Percentiles rank a stretch among this genome's conserved stretches.
phyloP scores from a whole-genome alignment of 179 eudicot genomes.

The Silene vulgaris region DNA sequence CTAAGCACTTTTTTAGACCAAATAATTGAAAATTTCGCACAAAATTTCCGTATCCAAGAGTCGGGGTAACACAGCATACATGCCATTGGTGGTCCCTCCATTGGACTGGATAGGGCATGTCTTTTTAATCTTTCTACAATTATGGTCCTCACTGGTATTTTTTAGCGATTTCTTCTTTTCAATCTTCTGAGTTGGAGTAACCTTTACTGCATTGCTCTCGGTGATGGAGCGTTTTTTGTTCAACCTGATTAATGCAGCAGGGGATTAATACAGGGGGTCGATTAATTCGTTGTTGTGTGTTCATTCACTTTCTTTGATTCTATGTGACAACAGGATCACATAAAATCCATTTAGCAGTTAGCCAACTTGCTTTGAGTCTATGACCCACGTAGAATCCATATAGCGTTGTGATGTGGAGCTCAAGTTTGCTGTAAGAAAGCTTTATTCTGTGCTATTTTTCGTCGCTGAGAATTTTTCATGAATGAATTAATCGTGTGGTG shows the following conservation, averaged over 20 bases:
- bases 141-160: not conserved
- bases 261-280: not conserved
- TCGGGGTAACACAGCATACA: constrained; percentile 56
- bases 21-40: too few species aligned
- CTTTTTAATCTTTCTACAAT: not conserved
- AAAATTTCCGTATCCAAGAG: too few species aligned
- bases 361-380: not conserved
- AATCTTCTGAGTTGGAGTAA: not conserved
- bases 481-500: constrained; percentile 8
- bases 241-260: not conserved
- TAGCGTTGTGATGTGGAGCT: constrained; percentile 87
- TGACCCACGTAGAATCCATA: not conserved
- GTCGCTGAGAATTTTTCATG: not conserved
- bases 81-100: constrained; percentile 98
- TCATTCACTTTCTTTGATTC: not conserved
- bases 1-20: too few species aligned
- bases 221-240: not conserved
- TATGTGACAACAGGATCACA: not conserved
- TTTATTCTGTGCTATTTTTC: not conserved
- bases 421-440: constrained; percentile 57
- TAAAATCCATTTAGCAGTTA: not conserved
- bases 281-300: not conserved
- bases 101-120: constrained; percentile 85
- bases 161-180: not conserved
- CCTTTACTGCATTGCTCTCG: not conserved